phyloP scores from a whole-genome alignment of 1,284 basidiomycete genomes.

The Apiotrichum brassicae region DNA sequence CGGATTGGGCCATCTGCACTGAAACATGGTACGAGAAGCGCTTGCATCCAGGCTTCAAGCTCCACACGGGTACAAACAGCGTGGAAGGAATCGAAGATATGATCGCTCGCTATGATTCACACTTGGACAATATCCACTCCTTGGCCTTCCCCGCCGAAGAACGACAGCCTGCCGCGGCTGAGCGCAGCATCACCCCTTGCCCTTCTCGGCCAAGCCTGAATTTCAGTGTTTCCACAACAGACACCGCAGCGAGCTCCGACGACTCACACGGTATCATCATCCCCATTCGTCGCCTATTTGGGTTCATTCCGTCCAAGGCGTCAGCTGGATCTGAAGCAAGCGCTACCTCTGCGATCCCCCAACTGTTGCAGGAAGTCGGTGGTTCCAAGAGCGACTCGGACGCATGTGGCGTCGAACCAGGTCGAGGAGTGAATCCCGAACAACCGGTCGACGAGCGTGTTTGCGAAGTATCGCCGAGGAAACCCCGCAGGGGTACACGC shows the following conservation, averaged over 20 bases:
- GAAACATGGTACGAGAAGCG: conserved; percentile 26
- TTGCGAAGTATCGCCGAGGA: too few species aligned
- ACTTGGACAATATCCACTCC: conserved; percentile 8
- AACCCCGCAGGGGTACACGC: too few species aligned
- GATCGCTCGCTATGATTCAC: conserved; percentile 5
- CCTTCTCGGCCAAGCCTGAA: conserved; percentile 8
- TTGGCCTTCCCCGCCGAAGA: conserved; percentile 6
- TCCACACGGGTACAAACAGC: neutral
- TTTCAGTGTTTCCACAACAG: conserved; percentile 2
- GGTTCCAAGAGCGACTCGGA: neutral
- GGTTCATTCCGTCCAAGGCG: neutral
- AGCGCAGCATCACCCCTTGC: neutral
- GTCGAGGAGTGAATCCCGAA: neutral
- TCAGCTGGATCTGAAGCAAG: neutral
- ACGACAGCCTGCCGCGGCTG: neutral
- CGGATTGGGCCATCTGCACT: conserved; percentile 22
- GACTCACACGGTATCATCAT: conserved; percentile 1
- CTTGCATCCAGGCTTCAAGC: conserved; percentile 7
- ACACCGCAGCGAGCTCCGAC: neutral
- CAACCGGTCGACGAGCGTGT: neutral
- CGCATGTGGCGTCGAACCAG: neutral
- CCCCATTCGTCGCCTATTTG: neutral
- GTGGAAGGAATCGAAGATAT: conserved; percentile 7
- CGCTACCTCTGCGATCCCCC: neutral
- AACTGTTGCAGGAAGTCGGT: neutral